Evolutionary conservation across 2,329 filamentous ascomycete species (phyloP).

Genomic region (Aspergillus luchuensis): DNA sequence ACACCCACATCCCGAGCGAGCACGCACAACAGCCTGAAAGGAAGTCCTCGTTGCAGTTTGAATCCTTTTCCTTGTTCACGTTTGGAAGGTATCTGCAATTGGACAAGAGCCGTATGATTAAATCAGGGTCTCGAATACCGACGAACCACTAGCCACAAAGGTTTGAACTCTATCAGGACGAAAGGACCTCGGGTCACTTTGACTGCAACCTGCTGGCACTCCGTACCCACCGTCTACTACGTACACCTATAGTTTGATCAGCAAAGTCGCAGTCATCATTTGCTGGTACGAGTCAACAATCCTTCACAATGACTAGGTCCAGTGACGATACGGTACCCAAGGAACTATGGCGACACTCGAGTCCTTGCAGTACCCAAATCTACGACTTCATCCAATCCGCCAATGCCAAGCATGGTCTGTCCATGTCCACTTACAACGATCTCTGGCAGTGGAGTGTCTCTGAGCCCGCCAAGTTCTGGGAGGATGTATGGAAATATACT

Average conservation of each 20-base stretch:
- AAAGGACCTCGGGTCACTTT: background rate
- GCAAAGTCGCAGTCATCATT: background rate
- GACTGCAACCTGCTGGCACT: background rate
- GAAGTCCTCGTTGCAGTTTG: background rate
- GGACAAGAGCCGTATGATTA: background rate
- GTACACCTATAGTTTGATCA: background rate
- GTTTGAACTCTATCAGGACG: background rate
- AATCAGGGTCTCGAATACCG: background rate
- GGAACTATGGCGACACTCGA: slow-evolving; percentile 71
- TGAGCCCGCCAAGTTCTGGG: slow-evolving; percentile 77
- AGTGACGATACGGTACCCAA: slow-evolving; percentile 22
- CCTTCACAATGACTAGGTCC: slow-evolving; percentile 2
- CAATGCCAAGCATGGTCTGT: slow-evolving; percentile 66
- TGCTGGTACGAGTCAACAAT: background rate
- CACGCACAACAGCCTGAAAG: background rate
- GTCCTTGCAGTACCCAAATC: slow-evolving; percentile 69
- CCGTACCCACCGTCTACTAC: background rate
- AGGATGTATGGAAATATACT: slow-evolving; percentile 79
- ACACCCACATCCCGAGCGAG: background rate
- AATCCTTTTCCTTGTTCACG: background rate
- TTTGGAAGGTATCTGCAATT: background rate
- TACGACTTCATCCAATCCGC: slow-evolving; percentile 70
- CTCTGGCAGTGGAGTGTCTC: slow-evolving; percentile 84
- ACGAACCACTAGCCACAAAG: background rate
- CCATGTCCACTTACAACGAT: slow-evolving; percentile 68